Evolutionary conservation across 805 yeast species (phyloP), one percentile per base, ranked within the genome.

Genomic region (Komagataella pastoris): DNA sequence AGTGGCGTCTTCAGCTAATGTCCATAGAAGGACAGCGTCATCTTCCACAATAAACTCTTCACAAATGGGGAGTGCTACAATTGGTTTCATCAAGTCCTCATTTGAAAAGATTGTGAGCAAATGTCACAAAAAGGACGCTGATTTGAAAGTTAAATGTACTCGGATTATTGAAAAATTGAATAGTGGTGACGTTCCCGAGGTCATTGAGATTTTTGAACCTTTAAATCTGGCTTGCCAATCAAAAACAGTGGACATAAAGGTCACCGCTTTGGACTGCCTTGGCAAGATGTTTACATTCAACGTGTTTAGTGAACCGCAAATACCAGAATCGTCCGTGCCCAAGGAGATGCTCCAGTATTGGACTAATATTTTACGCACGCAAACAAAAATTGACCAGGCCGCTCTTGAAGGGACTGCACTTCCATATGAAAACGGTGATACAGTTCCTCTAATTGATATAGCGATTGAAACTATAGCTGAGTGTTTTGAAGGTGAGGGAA

Each of bases 221-320:
- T 72, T 91, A 59, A 76, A 88, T 59, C 65, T 81, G 8, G 79
- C 88, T 3, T 87, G 95, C 63, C 88, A 88, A 58, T 74, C 83
- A 10, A 70, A 80, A 24, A 79, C 76, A 53, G 72, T 73, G 43
- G 88, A 80, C 12, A 74, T 87, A 47, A 85, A 85, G 58, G 74
- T 83, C 17, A 73, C 76, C 47, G 88, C 97, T 0, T 72, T 91
- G 56, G 97, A 91, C 62, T 78, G 91, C 56, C 76, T 93, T 53
- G 86, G 95, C 51, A 93, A 90, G 64, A 73, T 89, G 17, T 87
- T 90, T 65, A 85, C 95, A n/a, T 88, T 87, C 62, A 84, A 88
- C 44, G 78, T 83, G 51, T 84, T 90, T 60, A 86, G 76, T 52
- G 74, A 77, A 47, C 73, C 79, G 21, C 40, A 10, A 10, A 30